Base-by-base conservation (phyloP, 257 asterid species). In the Capsicum baccatum region DNA sequence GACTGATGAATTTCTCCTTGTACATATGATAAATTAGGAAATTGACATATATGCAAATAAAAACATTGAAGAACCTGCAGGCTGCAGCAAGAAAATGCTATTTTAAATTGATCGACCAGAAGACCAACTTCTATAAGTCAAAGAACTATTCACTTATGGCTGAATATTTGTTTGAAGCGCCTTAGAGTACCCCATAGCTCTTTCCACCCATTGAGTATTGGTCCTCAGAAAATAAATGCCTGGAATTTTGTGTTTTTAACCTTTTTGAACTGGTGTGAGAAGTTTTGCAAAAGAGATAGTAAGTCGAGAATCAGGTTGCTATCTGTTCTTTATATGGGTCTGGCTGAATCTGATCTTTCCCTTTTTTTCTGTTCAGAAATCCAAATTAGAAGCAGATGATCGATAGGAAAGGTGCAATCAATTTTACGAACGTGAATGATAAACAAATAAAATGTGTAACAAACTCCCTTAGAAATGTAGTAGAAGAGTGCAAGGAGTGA, bases 261-360 rank as follows among this genome's bases (percentile, higher is more conserved):
- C 81, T 54, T 76, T 54, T 8, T 78, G 66, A 26, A 16, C 26
- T 54, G 50, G 66, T 14, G 42, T 76, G 39, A 76, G 63, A 76
- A 52, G 26, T 33, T 76, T 76, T 76, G 26, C 21, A 21, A 76
- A 76, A 76, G 81, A 76, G 48, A 76, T 76, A 76, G 47, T 76
- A 52, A 76, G 15, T 54, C 13, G 82, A 54, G 82, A 78, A 78
- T 35, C 48, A 78, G 64, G 26, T 76, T 4, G 64, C 64, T 3
- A 13, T 54, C 26, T 78, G 33, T 55, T 78, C 82, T 54, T 76
- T 33, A 78, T 78, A 26, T 78, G 4, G 26, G 26, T 1, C 26
- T 8, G 47, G 50, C 64, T 76, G 81, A 54, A 76, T 74, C 52
- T 74, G 14, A 15, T 78, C 26, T 78, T 15, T 13, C 62, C 39